Evolutionary conservation across 129 eudicot species (phyloP), one percentile per base, ranked within the genome.

Genomic region (Solidago caesia): DNA sequence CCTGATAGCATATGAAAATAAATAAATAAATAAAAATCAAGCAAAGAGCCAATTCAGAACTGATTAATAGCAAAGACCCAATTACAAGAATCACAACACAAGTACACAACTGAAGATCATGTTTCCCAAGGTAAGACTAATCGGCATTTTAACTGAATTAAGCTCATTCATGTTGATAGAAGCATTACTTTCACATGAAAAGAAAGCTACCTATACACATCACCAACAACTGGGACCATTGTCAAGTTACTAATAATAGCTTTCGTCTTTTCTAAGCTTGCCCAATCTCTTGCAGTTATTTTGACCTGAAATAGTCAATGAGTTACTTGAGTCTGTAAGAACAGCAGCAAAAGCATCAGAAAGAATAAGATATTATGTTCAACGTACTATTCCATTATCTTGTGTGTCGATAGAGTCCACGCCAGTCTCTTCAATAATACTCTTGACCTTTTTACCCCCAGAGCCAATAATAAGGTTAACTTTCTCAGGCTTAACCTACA

Each of bases 391-490:
- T 82, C 99, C 99, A 81, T 91, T 80, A 39, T 95, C 97, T 77
- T 83, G 89, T 29, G 97, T 82, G 59, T 95, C 99, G 46, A 95
- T 95, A 71, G 86, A 75, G 43, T 91, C 94, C 57, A 95, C 89
- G 27, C 99, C 99, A 67, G 96, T 82, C 75, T 85, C 99, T 89
- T 95, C 99, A 74, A 95, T 95, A 63, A 95, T 95, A 84, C 96
- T 91, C 82, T 84, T 91, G 79, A 95, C 90, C 79, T 87, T 95
- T 76, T 95, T 95, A 55, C 99, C 99, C 73, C 99, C 99, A 53
- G 96, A 64, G 64, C 99, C 99, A 67, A 95, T 95, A 46, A 95
- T 91, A 75, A 91, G 85, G 83, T 91, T 85, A 26, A 95, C 79
- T 81, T 85, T 95, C 62, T 81, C 89, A 49, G 96, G 85, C 49